phyloP scores from a whole-genome alignment of 495 filamentous ascomycete species.

The Neurospora sp. region DNA sequence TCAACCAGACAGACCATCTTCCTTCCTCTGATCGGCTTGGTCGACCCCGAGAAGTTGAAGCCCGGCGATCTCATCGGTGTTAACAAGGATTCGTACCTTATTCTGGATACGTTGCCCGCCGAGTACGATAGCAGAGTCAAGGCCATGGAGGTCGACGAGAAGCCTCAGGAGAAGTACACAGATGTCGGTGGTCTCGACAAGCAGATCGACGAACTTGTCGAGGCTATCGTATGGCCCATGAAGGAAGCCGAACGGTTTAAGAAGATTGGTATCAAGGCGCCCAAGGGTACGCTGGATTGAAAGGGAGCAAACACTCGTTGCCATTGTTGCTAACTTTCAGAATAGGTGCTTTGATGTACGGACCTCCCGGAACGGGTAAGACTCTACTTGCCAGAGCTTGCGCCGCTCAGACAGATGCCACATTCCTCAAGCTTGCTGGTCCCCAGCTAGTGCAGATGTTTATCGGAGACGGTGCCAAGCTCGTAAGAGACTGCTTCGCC shows the following conservation, averaged over 20 bases:
- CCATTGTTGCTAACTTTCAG: neutral
- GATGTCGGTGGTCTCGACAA: slow-evolving; percentile 98
- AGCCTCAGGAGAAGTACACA: slow-evolving; percentile 97
- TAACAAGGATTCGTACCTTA: slow-evolving; percentile 99
- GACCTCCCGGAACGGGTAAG: slow-evolving; percentile 93
- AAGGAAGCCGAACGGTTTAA: slow-evolving; percentile 98
- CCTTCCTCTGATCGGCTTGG: slow-evolving; percentile 92
- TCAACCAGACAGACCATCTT: slow-evolving; percentile 98
- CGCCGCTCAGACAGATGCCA: slow-evolving; percentile 95
- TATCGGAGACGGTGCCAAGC: slow-evolving; percentile 96
- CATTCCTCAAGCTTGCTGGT: slow-evolving; percentile 96
- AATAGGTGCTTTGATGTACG: slow-evolving; percentile 93
- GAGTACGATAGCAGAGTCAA: slow-evolving; percentile 99
- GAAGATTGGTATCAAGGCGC: slow-evolving; percentile 99
- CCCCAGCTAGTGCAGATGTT: slow-evolving; percentile 99
- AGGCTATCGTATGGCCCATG: slow-evolving; percentile 99
- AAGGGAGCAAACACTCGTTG: neutral
- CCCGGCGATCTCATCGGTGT: slow-evolving; percentile 96
- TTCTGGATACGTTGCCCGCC: slow-evolving; percentile 94
- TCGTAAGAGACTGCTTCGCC: slow-evolving; percentile 95
- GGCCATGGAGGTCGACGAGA: slow-evolving; percentile 99
- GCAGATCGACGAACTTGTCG: slow-evolving; percentile 99
- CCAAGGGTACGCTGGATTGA: slow-evolving; percentile 61
- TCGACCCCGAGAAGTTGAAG: slow-evolving; percentile 86
- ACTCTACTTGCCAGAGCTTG: slow-evolving; percentile 95